Evolutionary conservation across 192 early-diverging fungal genomes (phyloP).

Genomic region (Spinellus fusiger): DNA sequence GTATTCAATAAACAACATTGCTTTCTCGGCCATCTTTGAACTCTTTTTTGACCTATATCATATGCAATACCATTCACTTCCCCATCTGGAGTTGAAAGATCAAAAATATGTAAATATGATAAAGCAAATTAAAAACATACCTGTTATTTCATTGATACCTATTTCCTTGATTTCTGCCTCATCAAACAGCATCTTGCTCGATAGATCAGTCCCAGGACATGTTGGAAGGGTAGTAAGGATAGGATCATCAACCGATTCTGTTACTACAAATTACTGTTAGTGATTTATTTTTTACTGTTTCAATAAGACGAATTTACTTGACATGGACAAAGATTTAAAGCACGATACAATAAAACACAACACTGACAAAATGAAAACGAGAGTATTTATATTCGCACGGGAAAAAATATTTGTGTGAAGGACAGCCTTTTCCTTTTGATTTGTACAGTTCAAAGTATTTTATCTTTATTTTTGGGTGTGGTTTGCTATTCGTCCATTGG

Average conservation of each 20-base stretch:
- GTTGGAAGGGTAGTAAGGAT: too few relatives aligned
- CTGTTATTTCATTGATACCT: background rate
- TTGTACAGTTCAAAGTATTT: too few relatives aligned
- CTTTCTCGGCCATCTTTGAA: background rate
- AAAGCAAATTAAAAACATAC: background rate
- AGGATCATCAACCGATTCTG: background rate
- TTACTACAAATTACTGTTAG: background rate
- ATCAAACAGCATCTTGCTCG: too few relatives aligned
- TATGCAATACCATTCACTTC: background rate
- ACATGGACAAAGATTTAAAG: conserved; percentile 15
- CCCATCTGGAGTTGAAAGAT: background rate
- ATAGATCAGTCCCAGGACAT: background rate
- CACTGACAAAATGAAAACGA: background rate
- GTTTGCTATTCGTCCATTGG: too few relatives aligned
- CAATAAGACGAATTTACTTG: conserved; percentile 26
- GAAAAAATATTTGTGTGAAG: background rate
- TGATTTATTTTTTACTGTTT: background rate
- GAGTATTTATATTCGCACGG: background rate
- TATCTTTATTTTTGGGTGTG: too few relatives aligned
- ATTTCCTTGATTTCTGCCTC: too few relatives aligned
- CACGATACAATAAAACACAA: background rate
- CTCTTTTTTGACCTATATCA: background rate
- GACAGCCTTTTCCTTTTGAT: too few relatives aligned
- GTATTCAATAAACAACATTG: background rate
- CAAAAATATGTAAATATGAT: background rate